These are phyloP conservation scores for Selaginella tamariscina DNA, from an alignment of 75 land plant genomes.

Conservation along the genomic window DNA sequence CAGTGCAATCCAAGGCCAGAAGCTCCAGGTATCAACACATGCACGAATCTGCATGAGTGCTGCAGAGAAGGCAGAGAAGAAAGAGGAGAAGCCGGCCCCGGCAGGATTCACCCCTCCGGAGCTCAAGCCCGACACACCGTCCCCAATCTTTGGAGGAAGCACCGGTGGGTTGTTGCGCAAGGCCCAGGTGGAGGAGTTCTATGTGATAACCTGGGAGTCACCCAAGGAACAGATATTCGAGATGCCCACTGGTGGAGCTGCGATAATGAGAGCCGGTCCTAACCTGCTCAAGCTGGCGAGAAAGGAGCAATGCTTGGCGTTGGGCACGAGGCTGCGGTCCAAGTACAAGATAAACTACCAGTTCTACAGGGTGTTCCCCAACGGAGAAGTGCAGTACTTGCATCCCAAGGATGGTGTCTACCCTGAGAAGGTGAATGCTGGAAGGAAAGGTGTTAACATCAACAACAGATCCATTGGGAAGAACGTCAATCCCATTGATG, in stretches of 20 bases:
- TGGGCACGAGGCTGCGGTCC: conserved; percentile 63
- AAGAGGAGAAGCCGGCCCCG: conserved; percentile 31
- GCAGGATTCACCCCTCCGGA: conserved; percentile 79
- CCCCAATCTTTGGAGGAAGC: conserved; percentile 87
- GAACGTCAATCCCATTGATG: conserved; percentile 63
- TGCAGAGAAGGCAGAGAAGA: conserved; percentile 27
- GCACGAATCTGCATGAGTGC: conserved; percentile 14
- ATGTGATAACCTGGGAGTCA: conserved; percentile 84
- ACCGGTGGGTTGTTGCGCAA: conserved; percentile 86
- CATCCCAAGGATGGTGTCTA: conserved; percentile 94
- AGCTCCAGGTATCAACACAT: background rate
- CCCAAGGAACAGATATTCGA: conserved; percentile 86
- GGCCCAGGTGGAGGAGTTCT: conserved; percentile 87
- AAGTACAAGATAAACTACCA: conserved; percentile 94
- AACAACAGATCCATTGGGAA: conserved; percentile 73
- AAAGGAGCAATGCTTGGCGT: conserved; percentile 90
- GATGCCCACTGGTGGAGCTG: conserved; percentile 88
- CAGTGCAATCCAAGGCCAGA: background rate
- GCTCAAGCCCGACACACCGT: conserved; percentile 73
- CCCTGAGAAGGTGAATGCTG: conserved; percentile 89
- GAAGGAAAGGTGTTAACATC: conserved; percentile 59
- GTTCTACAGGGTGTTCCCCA: conserved; percentile 89
- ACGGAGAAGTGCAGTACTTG: conserved; percentile 88
- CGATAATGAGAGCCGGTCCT: conserved; percentile 82
- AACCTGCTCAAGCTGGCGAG: conserved; percentile 78